A percentile compares a stretch with the other conserved stretches of the same genome.
Conservation (phyloP, 768 basidiomycete genomes). For the Leccinum arenicola region DNA sequence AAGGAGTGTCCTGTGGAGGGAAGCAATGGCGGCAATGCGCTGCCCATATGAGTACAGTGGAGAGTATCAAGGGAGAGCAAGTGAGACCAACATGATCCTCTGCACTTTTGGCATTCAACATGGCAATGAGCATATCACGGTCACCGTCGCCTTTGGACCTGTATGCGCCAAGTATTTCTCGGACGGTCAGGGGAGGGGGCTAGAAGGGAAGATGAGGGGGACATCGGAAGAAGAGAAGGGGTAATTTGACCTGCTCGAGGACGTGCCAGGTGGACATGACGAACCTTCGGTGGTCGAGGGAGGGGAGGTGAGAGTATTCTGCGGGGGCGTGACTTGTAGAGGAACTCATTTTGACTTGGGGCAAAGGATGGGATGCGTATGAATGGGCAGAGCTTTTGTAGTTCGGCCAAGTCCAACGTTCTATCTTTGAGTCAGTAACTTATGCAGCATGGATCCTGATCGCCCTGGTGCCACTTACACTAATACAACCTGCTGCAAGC, state of each 20-base stretch:
- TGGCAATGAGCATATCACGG: slow-evolving; percentile 85
- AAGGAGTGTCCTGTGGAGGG: slow-evolving; percentile 68
- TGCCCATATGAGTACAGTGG: slow-evolving; percentile 28
- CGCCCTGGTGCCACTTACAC: too few relatives aligned
- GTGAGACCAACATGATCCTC: slow-evolving; percentile 76
- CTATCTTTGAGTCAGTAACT: slow-evolving; percentile 40
- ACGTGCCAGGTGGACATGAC: slow-evolving; percentile 44
- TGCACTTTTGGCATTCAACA: slow-evolving; percentile 88
- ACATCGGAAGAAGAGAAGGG: not conserved
- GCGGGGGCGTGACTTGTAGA: slow-evolving; percentile 20
- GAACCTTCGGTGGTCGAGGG: slow-evolving; percentile 31
- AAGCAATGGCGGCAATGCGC: slow-evolving; percentile 70
- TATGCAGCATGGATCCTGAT: too few relatives aligned
- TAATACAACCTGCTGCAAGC: too few relatives aligned
- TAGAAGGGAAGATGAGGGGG: slow-evolving; percentile 27
- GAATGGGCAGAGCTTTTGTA: slow-evolving; percentile 36
- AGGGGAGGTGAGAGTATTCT: slow-evolving; percentile 14
- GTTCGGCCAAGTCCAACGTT: slow-evolving; percentile 42
- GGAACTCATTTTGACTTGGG: slow-evolving; percentile 27
- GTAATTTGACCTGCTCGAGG: slow-evolving; percentile 42
- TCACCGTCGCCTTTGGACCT: slow-evolving; percentile 85
- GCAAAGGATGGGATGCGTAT: slow-evolving; percentile 14
- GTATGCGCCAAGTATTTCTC: slow-evolving; percentile 87
- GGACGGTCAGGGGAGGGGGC: slow-evolving; percentile 76
- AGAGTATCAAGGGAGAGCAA: slow-evolving; percentile 5